Evolutionary conservation across 1,284 basidiomycete genomes (phyloP).

Genomic region (Moesziomyces antarcticus): DNA sequence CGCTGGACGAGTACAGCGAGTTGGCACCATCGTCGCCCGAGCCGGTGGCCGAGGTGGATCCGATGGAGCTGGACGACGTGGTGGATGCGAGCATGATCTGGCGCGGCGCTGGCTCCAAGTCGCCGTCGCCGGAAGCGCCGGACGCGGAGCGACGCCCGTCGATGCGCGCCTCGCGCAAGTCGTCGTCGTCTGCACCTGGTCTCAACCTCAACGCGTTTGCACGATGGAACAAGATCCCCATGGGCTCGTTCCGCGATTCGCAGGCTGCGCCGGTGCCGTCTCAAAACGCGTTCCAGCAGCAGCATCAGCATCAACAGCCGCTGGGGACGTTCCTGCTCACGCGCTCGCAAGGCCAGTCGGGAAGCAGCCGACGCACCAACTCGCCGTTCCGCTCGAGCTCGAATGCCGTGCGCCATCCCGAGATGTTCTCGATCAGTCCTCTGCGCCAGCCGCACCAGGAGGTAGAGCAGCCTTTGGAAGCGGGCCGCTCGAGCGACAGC

Average conservation of each 20-base stretch:
- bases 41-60: constrained; percentile 33
- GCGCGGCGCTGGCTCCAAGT: constrained; percentile 48
- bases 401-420: constrained; percentile 30
- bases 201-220: constrained; percentile 62
- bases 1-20: constrained; percentile 51
- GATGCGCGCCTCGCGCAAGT: constrained; percentile 22
- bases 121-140: constrained; percentile 37
- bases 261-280: constrained; percentile 35
- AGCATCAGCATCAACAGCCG: constrained; percentile 41
- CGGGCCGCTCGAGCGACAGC: constrained; percentile 19
- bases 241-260: constrained; percentile 64
- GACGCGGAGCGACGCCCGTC: constrained; percentile 24
- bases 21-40: constrained; percentile 55
- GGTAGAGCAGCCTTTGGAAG: constrained; percentile 9
- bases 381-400: constrained; percentile 58
- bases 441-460: constrained; percentile 31
- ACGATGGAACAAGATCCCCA: constrained; percentile 64
- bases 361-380: constrained; percentile 35
- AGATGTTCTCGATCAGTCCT: constrained; percentile 48
- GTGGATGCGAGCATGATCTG: constrained; percentile 61
- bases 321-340: constrained; percentile 57
- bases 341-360: constrained; percentile 34
- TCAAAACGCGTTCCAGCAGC: constrained; percentile 29
- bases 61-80: constrained; percentile 65
- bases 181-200: constrained; percentile 22